Base-by-base conservation (phyloP, 2,329 filamentous ascomycete species). In the Lizonia empirigonia region DNA sequence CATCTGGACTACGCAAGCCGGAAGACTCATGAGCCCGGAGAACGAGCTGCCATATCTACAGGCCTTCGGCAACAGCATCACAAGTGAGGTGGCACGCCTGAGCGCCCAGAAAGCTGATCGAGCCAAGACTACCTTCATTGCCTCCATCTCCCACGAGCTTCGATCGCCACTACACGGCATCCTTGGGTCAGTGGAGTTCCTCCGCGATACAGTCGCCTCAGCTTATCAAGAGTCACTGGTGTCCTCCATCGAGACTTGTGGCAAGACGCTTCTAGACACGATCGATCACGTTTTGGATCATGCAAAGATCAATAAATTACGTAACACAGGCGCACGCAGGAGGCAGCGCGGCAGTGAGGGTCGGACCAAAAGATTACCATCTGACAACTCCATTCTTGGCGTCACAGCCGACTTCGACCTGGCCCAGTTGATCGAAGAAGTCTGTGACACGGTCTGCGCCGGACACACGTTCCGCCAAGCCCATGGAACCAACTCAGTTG, bases 91-190 rank as follows among this genome's bases (percentile, higher is more conserved):
- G 6, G 63, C 61, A 9, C 66, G 70, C 15, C 32, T 68, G 9
- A 66, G 67, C 29, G 68, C 64, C 2, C 64, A 65, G 34, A 67
- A 63, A 35, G 61, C 67, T 3, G 67, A 71, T 18, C 65, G 67
- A 32, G 66, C 68, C 3, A 76, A 77, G 48, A 71, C 70, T 1
- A 72, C 73, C 5, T 75, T 77, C 42, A 70, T 78, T 26, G 70
- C 72, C 19, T 75, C 72, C 4, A 74, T 77, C 26, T 73, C 68
- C 1, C 75, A 77, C 45, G 75, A 77, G 50, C 70, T 87, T 8
- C 77, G 84, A 1, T 84, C 80, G 1, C 84, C 84, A 0, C 71
- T 87, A 0, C 83, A 86, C 53, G 84, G 84, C 2, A 79, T 86
- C n/a, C 69, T 86, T 0, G 78, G 81, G 0, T 68, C 69, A 4